A percentile compares a stretch with the other conserved stretches of the same genome.
Evolutionary conservation across 1,284 basidiomycete genomes (phyloP).

Genomic region (Ustilago esculenta): DNA sequence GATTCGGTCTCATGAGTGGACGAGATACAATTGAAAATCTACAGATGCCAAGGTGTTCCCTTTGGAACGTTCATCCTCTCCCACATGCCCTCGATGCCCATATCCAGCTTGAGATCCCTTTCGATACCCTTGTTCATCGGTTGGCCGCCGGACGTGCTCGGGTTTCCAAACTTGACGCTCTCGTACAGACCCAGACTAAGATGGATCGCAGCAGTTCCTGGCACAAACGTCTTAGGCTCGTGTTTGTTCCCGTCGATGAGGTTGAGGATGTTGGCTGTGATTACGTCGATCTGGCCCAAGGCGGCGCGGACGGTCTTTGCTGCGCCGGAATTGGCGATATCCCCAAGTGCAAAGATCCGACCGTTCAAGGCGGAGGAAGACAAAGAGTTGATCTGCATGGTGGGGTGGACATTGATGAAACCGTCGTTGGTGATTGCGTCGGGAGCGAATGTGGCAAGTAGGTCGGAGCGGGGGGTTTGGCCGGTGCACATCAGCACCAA

Average conservation of each 20-base stretch:
- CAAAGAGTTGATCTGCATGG: conserved; percentile 27
- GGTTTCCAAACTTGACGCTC: conserved; percentile 43
- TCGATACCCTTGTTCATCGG: conserved; percentile 27
- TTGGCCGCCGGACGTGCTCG: background rate
- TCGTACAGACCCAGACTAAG: conserved; percentile 37
- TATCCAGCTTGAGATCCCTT: conserved; percentile 26
- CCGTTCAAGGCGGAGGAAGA: background rate
- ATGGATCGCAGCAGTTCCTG: conserved; percentile 34
- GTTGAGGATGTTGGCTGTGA: conserved; percentile 34
- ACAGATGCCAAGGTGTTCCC: conserved; percentile 42
- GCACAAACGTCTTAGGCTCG: too few species aligned
- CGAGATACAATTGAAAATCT: background rate
- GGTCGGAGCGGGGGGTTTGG: conserved; percentile 37
- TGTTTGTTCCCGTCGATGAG: conserved; percentile 14
- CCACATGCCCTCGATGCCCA: conserved; percentile 30
- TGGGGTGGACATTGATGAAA: conserved; percentile 41
- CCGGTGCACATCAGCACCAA: conserved; percentile 49
- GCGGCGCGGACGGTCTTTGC: conserved; percentile 44
- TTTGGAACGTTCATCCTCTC: conserved; percentile 23
- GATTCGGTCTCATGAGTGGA: too few species aligned
- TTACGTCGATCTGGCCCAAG: conserved; percentile 28
- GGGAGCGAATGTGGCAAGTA: conserved; percentile 25
- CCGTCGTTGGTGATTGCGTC: conserved; percentile 17
- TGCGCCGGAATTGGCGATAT: conserved; percentile 41
- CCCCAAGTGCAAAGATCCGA: conserved; percentile 31